Evolutionary conservation across 768 basidiomycete genomes (phyloP).

Genomic region (button mushroom (Agaricus bisporus)): DNA sequence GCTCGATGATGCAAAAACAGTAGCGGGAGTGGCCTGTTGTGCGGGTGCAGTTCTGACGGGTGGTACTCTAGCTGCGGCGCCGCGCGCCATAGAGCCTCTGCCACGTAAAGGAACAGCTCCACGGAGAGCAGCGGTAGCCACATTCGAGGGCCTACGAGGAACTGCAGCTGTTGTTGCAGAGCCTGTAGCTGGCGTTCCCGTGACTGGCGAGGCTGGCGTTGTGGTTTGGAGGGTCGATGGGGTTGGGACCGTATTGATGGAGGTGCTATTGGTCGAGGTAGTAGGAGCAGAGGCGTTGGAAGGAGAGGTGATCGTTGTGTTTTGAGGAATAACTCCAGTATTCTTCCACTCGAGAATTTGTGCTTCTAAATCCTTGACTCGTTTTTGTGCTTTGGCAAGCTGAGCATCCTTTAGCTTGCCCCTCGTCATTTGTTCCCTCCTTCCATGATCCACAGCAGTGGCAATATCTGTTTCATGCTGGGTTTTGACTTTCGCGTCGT

Average conservation of each 20-base stretch:
- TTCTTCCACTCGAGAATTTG: conserved; percentile 54
- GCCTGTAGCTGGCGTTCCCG: conserved; percentile 6
- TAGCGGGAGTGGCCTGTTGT: conserved; percentile 11
- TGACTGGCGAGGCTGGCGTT: conserved; percentile 15
- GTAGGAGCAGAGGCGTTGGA: conserved; percentile 16
- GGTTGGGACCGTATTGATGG: conserved; percentile 10
- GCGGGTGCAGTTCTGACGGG: conserved; percentile 9
- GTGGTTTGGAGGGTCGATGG: conserved; percentile 13
- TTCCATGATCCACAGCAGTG: conserved; percentile 62
- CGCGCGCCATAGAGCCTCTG: conserved; percentile 9
- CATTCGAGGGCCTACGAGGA: background rate
- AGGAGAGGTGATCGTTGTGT: conserved; percentile 20
- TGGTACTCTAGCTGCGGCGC: conserved; percentile 3
- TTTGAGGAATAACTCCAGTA: conserved; percentile 38
- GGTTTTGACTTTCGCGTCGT: conserved; percentile 39
- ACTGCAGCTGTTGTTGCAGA: conserved; percentile 7
- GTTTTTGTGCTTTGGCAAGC: conserved; percentile 51
- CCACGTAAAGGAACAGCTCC: conserved; percentile 7
- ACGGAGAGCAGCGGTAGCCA: conserved; percentile 7
- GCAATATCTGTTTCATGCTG: conserved; percentile 51
- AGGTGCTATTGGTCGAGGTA: conserved; percentile 10
- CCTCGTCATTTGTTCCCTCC: conserved; percentile 57
- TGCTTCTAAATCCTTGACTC: conserved; percentile 64
- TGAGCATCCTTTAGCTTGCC: conserved; percentile 67
- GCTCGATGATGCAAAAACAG: conserved; percentile 18